A percentile compares a stretch with the other conserved stretches of the same genome.
phyloP scores from a whole-genome alignment of 768 basidiomycete genomes.

The Galerina sulciceps region DNA sequence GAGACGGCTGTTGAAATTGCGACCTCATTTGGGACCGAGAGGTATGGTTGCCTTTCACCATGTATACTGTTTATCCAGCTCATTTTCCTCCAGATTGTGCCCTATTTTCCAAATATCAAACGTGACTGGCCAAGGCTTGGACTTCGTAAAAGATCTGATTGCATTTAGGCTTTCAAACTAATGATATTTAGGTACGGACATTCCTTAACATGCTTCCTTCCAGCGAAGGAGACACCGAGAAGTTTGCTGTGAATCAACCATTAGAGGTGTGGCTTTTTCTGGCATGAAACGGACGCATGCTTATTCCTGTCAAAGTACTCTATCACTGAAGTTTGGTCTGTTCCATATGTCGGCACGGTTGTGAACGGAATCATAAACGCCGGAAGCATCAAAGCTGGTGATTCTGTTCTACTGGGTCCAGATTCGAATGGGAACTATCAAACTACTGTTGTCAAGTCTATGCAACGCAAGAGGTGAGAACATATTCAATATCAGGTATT shows the following conservation, averaged over 20 bases:
- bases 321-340: conserved; percentile 87
- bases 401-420: conserved; percentile 85
- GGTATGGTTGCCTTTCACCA: conserved; percentile 39
- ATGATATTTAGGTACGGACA: conserved; percentile 63
- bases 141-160: conserved; percentile 53
- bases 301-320: conserved; percentile 58
- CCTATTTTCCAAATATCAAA: conserved; percentile 94
- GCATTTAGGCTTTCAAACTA: neutral
- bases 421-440: conserved; percentile 91
- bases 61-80: neutral
- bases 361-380: conserved; percentile 84
- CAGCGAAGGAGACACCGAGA: conserved; percentile 81
- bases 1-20: conserved; percentile 85
- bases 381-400: conserved; percentile 77
- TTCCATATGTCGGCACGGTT: conserved; percentile 85
- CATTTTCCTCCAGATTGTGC: conserved; percentile 63
- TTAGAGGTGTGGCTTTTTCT: conserved; percentile 58
- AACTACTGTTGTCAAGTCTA: conserved; percentile 81
- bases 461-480: conserved; percentile 87
- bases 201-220: conserved; percentile 92
- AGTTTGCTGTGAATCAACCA: conserved; percentile 80
- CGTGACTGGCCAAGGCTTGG: conserved; percentile 91
- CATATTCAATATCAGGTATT: neutral
- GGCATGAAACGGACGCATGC: neutral
- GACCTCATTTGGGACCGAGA: conserved; percentile 72